These are phyloP conservation scores for Dothistroma septosporum DNA, from an alignment of 2,329 filamentous ascomycete species.

Conservation along the genomic window DNA sequence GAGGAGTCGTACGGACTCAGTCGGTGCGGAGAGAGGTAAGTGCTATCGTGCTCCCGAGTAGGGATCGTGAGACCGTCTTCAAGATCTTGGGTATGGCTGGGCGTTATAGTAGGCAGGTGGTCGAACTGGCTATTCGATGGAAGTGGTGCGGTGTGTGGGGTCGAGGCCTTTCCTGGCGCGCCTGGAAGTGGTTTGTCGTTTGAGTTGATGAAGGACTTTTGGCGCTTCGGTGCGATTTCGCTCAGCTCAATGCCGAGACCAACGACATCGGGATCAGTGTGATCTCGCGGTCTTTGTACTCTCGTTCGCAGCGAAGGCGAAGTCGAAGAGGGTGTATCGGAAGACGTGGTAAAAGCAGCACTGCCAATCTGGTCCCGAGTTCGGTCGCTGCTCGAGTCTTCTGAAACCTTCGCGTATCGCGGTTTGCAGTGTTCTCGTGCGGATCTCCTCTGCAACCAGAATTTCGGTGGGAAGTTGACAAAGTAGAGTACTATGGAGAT, in stretches of 20 bases:
- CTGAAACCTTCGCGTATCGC: not conserved
- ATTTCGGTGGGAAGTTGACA: conserved; percentile 22
- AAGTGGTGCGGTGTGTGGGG: conserved; percentile 1
- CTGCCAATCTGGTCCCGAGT: not conserved
- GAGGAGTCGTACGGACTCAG: conserved; percentile 1
- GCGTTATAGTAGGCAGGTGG: not conserved
- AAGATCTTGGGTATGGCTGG: not conserved
- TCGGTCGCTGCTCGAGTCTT: not conserved
- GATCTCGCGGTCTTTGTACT: not conserved
- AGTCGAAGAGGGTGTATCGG: not conserved
- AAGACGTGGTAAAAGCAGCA: conserved; percentile 2
- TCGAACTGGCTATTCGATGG: not conserved
- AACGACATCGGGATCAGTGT: not conserved
- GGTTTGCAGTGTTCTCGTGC: not conserved
- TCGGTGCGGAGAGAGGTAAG: not conserved
- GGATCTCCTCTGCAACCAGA: not conserved
- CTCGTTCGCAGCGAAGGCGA: not conserved
- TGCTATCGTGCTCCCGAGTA: not conserved
- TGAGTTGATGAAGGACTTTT: not conserved
- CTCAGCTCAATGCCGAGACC: not conserved
- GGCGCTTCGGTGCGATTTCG: not conserved
- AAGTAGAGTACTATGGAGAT: conserved; percentile 21
- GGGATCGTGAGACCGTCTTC: conserved; percentile 2
- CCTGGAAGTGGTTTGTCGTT: not conserved
- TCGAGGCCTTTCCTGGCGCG: conserved; percentile 13